Evolutionary conservation across 2,329 filamentous ascomycete genomes (phyloP).

Genomic region (Magnaporthiopsis incrustans): DNA sequence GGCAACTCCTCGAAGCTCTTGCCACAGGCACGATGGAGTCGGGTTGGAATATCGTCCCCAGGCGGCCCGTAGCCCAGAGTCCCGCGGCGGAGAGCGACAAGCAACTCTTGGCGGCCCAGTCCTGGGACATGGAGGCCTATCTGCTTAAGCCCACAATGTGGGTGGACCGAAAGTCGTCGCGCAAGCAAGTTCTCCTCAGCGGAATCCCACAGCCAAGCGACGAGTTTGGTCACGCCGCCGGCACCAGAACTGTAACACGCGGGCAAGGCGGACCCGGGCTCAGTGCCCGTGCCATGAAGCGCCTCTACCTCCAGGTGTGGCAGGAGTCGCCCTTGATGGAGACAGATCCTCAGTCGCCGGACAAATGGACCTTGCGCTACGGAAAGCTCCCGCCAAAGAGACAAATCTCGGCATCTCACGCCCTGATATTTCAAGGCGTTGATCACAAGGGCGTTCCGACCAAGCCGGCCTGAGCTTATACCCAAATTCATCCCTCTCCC

Average conservation of each 20-base stretch:
- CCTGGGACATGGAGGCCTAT: constrained; percentile 8
- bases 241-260: not conserved
- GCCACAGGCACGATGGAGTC: constrained; percentile 29
- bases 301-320: constrained; percentile 3
- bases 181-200: not conserved
- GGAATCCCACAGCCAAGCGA: constrained; percentile 5
- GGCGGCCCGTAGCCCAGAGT: constrained; percentile 23
- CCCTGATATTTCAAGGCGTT: constrained; percentile 1
- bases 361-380: not conserved
- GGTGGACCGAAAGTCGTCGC: constrained; percentile 6
- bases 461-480: not conserved
- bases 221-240: constrained; percentile 1
- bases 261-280: not conserved
- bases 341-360: not conserved
- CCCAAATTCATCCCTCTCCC: not conserved
- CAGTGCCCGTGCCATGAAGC: not conserved
- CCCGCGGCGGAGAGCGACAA: not conserved
- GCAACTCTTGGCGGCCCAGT: not conserved
- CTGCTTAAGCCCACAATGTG: constrained; percentile 4
- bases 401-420: not conserved
- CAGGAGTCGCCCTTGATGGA: not conserved
- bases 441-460: not conserved
- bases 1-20: constrained; percentile 44
- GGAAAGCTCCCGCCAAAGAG: not conserved
- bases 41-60: constrained; percentile 30